Base-by-base conservation (phyloP, 2,329 filamentous ascomycete genomes). In the Trichoderma sp. region DNA sequence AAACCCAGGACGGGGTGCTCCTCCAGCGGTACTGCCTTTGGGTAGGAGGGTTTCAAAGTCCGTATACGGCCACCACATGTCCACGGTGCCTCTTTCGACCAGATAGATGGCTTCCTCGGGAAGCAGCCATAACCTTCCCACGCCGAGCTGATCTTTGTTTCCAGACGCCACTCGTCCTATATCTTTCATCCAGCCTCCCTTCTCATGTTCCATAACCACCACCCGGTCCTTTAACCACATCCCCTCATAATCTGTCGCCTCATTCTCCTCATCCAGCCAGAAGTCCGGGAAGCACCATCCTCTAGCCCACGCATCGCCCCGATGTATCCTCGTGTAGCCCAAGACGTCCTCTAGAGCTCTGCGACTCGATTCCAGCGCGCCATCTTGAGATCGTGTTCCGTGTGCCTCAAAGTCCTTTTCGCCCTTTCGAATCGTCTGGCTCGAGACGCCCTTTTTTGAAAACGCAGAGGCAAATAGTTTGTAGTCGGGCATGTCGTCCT, bases 341-440 rank as follows among this genome's bases (percentile, higher is more conserved):
- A 98, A 85, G 2, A 95, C 94, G 74, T 93, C 90, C 79, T 97
- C 92, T 91, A 99, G 96, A 24, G 94, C 95, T 73, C 87, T 85
- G 66, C 95, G 89, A 71, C 93, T 97, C 58, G 91, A 87, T 75
- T 93, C 91, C 63, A 99, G 89, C 10, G 90, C 87, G 68, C 87
- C 85, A 72, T 90, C 89, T 80, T 99, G 96, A 37, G 92, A 88
- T 37, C 88, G 87, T 2, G 96, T 98, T 59, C 92, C 92, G 80
- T 98, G 94, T 32, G 92, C 90, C 81, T 98, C 96, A 78, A 97
- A 99, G 81, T 99, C 96, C 80, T 99, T 99, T 78, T 97, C 94
- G 70, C 96, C 96, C 72, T 94, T 93, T 73, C 95, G 94, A 43
- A 97, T 93, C 13, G 94, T 86, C 74, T 89, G 88, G 61, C 83